A percentile compares a stretch with the other conserved stretches of the same genome.
Evolutionary conservation across 495 filamentous ascomycete genomes (phyloP).

Genomic region (Talaromyces thailandensis): DNA sequence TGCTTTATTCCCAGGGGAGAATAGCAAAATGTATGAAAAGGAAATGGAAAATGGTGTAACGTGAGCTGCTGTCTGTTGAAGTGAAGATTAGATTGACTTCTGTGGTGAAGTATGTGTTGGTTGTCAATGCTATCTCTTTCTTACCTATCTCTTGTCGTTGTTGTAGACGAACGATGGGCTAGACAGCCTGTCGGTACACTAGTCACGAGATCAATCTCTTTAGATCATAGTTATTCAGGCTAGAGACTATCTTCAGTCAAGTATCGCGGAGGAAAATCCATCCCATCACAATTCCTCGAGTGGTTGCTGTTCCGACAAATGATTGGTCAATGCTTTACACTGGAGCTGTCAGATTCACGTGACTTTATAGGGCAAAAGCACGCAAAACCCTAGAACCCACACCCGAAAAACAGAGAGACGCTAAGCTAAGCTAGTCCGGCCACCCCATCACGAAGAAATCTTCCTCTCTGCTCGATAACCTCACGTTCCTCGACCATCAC

Average conservation of each 20-base stretch:
- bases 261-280: background rate
- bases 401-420: background rate
- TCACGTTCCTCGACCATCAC: constrained; percentile 6
- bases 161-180: background rate
- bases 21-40: background rate
- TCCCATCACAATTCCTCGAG: background rate
- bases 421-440: background rate
- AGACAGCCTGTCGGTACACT: background rate
- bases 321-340: background rate
- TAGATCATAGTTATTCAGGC: background rate
- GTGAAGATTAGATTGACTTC: background rate
- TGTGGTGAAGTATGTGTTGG: background rate
- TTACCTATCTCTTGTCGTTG: background rate
- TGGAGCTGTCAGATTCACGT: background rate
- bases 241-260: background rate
- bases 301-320: background rate
- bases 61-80: background rate
- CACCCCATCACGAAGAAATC: constrained; percentile 2
- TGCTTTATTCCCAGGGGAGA: background rate
- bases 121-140: background rate
- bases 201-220: background rate
- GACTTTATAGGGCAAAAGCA: background rate
- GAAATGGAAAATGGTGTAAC: constrained; percentile 2
- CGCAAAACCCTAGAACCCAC: constrained; percentile 3
- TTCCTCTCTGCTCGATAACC: constrained; percentile 12